Conservation (phyloP, 1,284 basidiomycete species). For the Wallemia hederae region DNA sequence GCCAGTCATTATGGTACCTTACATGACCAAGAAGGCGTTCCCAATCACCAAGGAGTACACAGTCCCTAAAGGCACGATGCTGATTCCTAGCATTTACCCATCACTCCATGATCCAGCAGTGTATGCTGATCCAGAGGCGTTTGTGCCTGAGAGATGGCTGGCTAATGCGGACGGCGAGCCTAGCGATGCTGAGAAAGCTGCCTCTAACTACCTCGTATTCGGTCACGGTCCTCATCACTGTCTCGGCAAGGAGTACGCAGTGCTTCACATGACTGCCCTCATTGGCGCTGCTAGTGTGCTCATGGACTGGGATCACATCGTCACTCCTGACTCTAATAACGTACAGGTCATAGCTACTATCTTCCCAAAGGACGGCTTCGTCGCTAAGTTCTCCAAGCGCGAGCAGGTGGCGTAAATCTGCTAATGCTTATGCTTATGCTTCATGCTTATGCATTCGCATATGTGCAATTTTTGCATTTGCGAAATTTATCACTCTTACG, state of each 20-base stretch:
- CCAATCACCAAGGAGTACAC: slow-evolving; percentile 71
- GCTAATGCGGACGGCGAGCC: slow-evolving; percentile 32
- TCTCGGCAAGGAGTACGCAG: slow-evolving; percentile 76
- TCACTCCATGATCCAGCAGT: slow-evolving; percentile 68
- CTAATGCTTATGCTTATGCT: not conserved
- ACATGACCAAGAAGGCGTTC: slow-evolving; percentile 63
- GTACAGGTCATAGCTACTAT: slow-evolving; percentile 33
- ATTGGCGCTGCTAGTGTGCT: slow-evolving; percentile 54
- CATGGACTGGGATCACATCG: slow-evolving; percentile 66
- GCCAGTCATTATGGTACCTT: slow-evolving; percentile 88
- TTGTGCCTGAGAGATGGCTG: slow-evolving; percentile 78
- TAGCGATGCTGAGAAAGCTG: slow-evolving; percentile 43
- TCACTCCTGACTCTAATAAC: slow-evolving; percentile 48
- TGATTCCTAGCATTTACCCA: slow-evolving; percentile 90
- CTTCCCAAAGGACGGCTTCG: slow-evolving; percentile 77
- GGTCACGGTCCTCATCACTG: slow-evolving; percentile 80
- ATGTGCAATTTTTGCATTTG: too few species aligned
- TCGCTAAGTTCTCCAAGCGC: slow-evolving; percentile 32
- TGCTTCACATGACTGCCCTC: slow-evolving; percentile 65
- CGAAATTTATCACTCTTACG: too few species aligned
- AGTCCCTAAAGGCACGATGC: slow-evolving; percentile 68
- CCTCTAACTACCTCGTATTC: slow-evolving; percentile 87
- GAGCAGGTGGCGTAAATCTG: not conserved
- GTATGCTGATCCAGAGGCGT: slow-evolving; percentile 59
- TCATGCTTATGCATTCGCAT: too few species aligned